These are phyloP conservation scores for Apiotrichum laibachii DNA, from an alignment of 1,284 basidiomycete species.

Conservation along the genomic window DNA sequence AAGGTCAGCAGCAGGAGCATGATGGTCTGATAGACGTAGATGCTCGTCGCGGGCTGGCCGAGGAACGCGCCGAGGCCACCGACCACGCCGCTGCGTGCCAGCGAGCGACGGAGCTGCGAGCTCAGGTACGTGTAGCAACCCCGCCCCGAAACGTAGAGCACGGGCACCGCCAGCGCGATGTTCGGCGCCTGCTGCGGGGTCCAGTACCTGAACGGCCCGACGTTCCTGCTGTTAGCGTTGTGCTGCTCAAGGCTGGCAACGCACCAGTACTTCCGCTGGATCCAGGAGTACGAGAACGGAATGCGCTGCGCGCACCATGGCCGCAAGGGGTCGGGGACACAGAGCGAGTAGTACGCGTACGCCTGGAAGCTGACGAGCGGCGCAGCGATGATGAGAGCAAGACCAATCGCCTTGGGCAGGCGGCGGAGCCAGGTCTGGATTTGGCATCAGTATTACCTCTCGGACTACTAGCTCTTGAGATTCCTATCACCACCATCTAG, in stretches of 20 bases:
- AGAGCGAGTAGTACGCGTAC: constrained; percentile 66
- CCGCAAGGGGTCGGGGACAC: constrained; percentile 46
- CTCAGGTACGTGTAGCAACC: neutral
- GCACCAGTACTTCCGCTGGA: constrained; percentile 78
- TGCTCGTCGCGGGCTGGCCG: constrained; percentile 52
- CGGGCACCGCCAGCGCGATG: constrained; percentile 74
- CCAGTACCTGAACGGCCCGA: constrained; percentile 86
- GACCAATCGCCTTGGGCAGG: constrained; percentile 27
- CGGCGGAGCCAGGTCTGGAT: neutral
- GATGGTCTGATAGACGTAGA: constrained; percentile 66
- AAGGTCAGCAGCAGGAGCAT: constrained; percentile 67
- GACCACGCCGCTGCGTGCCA: constrained; percentile 19
- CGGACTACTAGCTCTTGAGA: neutral
- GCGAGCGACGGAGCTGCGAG: too few species aligned
- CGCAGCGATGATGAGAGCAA: constrained; percentile 55
- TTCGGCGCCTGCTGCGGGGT: constrained; percentile 77
- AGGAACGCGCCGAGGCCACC: constrained; percentile 29
- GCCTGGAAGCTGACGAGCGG: constrained; percentile 73
- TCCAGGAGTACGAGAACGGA: constrained; percentile 77
- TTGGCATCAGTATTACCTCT: neutral
- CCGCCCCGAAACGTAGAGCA: constrained; percentile 59
- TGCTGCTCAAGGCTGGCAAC: constrained; percentile 15
- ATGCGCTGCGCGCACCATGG: constrained; percentile 66
- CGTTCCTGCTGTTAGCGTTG: constrained; percentile 56
- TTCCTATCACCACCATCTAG: too few species aligned